Conservation (phyloP, 768 basidiomycete species). For the Rhizopogon rudus region DNA sequence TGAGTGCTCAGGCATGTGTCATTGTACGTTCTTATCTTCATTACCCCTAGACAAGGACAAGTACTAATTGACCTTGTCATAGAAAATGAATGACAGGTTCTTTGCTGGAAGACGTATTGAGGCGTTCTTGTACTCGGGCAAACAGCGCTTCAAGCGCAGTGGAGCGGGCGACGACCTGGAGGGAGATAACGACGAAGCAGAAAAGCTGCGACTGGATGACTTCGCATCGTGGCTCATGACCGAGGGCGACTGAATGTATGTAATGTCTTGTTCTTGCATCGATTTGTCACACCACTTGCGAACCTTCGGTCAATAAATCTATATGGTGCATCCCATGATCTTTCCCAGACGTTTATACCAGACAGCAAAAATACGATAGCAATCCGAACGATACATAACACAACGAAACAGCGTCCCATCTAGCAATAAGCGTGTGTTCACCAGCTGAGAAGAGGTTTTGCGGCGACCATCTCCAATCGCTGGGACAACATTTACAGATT, state of each 20-base stretch:
- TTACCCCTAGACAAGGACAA: neutral
- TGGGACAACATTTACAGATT: slow-evolving; percentile 20
- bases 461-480: slow-evolving; percentile 72
- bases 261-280: neutral
- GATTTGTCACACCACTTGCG: neutral
- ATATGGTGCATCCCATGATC: neutral
- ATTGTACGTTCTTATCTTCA: slow-evolving; percentile 45
- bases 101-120: slow-evolving; percentile 82
- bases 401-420: neutral
- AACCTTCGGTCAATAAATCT: neutral
- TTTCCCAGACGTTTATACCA: neutral
- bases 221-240: slow-evolving; percentile 86
- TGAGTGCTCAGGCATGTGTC: slow-evolving; percentile 93
- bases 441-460: slow-evolving; percentile 69
- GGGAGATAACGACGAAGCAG: slow-evolving; percentile 65
- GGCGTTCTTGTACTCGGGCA: slow-evolving; percentile 78
- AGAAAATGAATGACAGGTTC: slow-evolving; percentile 95
- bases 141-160: slow-evolving; percentile 74
- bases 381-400: neutral
- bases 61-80: neutral
- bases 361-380: neutral
- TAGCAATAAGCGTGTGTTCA: slow-evolving; percentile 21
- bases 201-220: slow-evolving; percentile 81
- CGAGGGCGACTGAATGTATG: slow-evolving; percentile 55
- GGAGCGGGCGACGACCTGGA: slow-evolving; percentile 61